A percentile compares a stretch with the other conserved stretches of the same genome.
Evolutionary conservation across 257 asterid species (phyloP).

Genomic region (Solanum habrochaites): DNA sequence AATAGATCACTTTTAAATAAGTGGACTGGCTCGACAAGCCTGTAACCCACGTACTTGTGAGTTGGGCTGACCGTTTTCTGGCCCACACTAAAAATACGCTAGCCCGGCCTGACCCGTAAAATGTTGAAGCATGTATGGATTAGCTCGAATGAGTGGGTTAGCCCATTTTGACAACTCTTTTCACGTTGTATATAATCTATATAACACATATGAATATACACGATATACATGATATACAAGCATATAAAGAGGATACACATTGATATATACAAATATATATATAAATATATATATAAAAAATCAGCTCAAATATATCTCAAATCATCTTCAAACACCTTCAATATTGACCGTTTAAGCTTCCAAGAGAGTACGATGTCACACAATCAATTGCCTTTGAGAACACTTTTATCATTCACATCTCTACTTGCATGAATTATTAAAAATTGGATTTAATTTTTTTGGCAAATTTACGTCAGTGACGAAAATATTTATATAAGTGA

Average conservation of each 20-base stretch:
- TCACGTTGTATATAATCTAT: no score
- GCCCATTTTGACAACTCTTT: no score
- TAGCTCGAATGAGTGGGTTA: no score
- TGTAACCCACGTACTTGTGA: no score
- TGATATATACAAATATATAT: neutral
- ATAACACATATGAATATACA: neutral
- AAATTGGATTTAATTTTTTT: no score
- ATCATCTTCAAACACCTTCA: neutral
- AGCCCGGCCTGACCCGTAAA: no score
- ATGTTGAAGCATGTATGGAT: no score
- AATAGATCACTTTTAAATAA: no score
- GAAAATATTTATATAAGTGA: no score
- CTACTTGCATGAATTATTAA: neutral
- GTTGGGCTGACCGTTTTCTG: no score
- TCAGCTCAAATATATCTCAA: neutral
- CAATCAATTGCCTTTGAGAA: neutral
- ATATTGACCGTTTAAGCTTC: neutral
- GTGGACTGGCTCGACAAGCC: no score
- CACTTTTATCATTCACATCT: neutral
- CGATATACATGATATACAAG: neutral
- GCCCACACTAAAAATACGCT: no score
- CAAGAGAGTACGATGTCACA: neutral
- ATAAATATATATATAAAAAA: neutral
- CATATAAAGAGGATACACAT: neutral
- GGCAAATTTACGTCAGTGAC: neutral